phyloP scores from a whole-genome alignment of 495 filamentous ascomycete species.

The Lophiotrema nucula region DNA sequence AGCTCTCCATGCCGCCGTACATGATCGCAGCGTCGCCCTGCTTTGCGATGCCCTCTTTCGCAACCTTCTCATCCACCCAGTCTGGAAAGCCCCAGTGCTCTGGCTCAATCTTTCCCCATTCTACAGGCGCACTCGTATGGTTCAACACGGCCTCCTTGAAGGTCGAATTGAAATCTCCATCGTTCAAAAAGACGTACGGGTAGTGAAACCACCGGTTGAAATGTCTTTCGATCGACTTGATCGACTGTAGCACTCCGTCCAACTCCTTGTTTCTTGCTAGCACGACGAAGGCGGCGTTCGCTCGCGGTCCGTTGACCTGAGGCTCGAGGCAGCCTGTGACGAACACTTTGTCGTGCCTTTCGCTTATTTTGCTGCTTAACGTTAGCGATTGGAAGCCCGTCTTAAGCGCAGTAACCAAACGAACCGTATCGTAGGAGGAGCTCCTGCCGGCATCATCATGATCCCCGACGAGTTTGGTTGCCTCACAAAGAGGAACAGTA shows the following conservation, averaged over 20 bases:
- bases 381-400: neutral
- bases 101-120: conserved; percentile 91
- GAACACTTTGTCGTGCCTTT: conserved; percentile 95
- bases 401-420: conserved; percentile 27
- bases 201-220: conserved; percentile 99
- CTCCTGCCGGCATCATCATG: conserved; percentile 84
- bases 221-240: conserved; percentile 97
- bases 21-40: conserved; percentile 98
- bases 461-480: conserved; percentile 80
- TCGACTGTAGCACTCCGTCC: conserved; percentile 90
- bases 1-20: conserved; percentile 99
- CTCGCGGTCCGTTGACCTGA: conserved; percentile 67
- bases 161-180: conserved; percentile 89
- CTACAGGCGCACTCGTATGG: conserved; percentile 80
- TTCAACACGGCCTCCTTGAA: conserved; percentile 89
- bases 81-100: conserved; percentile 96
- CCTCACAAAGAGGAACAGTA: conserved; percentile 84
- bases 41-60: conserved; percentile 90
- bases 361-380: conserved; percentile 81
- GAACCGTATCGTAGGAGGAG: conserved; percentile 89
- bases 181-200: conserved; percentile 98
- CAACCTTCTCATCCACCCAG: conserved; percentile 90
- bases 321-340: conserved; percentile 80
- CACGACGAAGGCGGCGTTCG: conserved; percentile 94
- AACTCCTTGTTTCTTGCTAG: conserved; percentile 95